A percentile compares a stretch with the other conserved stretches of the same genome.
phyloP scores from a whole-genome alignment of 176 grass and related monocot species.

The Carex parvula region DNA sequence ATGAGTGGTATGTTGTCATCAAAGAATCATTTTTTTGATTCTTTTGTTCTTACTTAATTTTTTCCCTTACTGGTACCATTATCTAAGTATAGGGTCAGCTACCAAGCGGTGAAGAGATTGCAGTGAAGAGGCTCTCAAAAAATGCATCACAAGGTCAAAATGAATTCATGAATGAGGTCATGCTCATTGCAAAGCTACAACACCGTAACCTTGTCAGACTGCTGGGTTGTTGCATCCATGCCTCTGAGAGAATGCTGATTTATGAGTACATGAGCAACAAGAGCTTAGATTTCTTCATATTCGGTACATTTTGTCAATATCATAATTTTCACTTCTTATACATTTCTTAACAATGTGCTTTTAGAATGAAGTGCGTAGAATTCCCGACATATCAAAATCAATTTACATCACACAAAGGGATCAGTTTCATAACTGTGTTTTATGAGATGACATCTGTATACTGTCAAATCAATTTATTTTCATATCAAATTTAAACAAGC shows the following conservation, averaged over 20 bases:
- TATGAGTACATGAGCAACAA: constrained; percentile 67
- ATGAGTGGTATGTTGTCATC: too few relatives aligned
- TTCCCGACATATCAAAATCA: neutral
- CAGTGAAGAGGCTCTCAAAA: constrained; percentile 49
- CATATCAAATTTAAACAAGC: neutral
- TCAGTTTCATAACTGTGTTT: too few relatives aligned
- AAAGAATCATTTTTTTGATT: too few relatives aligned
- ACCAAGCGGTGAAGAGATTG: constrained; percentile 42
- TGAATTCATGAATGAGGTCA: constrained; percentile 70
- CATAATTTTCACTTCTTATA: neutral
- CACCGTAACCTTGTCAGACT: constrained; percentile 65
- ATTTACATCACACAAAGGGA: too few relatives aligned
- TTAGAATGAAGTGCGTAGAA: neutral
- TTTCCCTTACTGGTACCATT: neutral
- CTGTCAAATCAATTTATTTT: neutral
- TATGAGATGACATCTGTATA: neutral
- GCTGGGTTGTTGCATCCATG: constrained; percentile 54
- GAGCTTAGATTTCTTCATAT: constrained; percentile 61
- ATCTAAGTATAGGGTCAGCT: constrained; percentile 33
- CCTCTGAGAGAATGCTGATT: constrained; percentile 37
- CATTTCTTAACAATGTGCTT: neutral
- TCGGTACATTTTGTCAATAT: constrained; percentile 23
- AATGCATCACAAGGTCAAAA: constrained; percentile 32
- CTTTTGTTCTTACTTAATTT: neutral
- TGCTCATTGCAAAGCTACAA: constrained; percentile 48